Evolutionary conservation across 179 eudicot genomes (phyloP).

Genomic region (Beta lomatogona): DNA sequence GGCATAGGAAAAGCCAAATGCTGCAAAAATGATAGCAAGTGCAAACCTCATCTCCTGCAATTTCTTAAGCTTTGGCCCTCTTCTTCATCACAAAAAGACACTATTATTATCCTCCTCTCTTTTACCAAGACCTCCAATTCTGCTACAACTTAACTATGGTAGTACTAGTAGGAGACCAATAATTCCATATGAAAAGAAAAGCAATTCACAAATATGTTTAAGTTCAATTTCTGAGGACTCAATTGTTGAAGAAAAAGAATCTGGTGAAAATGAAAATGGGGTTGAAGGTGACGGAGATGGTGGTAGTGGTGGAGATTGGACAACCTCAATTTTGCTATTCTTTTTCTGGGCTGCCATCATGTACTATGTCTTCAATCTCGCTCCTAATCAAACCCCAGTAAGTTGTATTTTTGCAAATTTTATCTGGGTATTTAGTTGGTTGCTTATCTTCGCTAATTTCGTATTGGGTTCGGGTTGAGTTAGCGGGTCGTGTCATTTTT

Average conservation of each 20-base stretch:
- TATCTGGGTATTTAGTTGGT: neutral
- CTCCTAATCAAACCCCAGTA: constrained; percentile 95
- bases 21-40: constrained; percentile 41
- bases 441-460: constrained; percentile 10
- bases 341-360: constrained; percentile 70
- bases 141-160: constrained; percentile 3
- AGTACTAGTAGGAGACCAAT: neutral
- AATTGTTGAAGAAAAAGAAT: constrained; percentile 28
- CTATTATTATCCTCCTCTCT: neutral
- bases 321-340: constrained; percentile 75
- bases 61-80: constrained; percentile 30
- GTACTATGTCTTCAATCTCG: constrained; percentile 69
- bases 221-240: constrained; percentile 54
- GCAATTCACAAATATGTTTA: constrained; percentile 34
- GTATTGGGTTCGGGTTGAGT: neutral
- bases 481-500: too few relatives aligned
- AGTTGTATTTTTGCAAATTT: neutral
- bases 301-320: constrained; percentile 60
- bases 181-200: constrained; percentile 19
- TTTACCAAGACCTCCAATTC: constrained; percentile 22
- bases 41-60: constrained; percentile 60
- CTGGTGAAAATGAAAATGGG: constrained; percentile 33
- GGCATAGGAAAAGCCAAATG: neutral
- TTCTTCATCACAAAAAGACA: constrained; percentile 16
- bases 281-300: constrained; percentile 26